A percentile compares a stretch with the other conserved stretches of the same genome.
Evolutionary conservation across 176 grass and related monocot genomes (phyloP).

Genomic region (Saccharum officinarum): DNA sequence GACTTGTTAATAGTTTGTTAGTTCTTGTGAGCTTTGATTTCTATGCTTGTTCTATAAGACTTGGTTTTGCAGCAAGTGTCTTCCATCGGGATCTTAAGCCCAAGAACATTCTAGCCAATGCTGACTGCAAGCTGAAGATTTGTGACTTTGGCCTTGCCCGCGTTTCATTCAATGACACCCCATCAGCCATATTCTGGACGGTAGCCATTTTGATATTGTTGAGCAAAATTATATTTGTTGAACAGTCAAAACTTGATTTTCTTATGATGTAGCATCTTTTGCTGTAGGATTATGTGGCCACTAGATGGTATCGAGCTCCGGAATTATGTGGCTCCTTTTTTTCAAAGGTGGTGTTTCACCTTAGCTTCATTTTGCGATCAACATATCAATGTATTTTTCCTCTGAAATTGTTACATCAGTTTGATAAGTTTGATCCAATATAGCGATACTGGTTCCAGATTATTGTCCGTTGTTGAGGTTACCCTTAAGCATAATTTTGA

Average conservation of each 20-base stretch:
- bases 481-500: neutral
- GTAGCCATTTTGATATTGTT: conserved; percentile 48
- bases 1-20: neutral
- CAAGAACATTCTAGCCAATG: conserved; percentile 95
- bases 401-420: conserved; percentile 6
- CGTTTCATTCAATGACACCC: conserved; percentile 85
- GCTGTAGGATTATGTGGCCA: conserved; percentile 85
- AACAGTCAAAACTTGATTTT: conserved; percentile 1
- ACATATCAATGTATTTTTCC: neutral
- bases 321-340: conserved; percentile 95
- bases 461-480: neutral
- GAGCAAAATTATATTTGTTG: neutral
- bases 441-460: neutral
- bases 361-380: conserved; percentile 19
- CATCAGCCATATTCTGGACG: conserved; percentile 96
- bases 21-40: neutral
- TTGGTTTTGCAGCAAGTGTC: conserved; percentile 67
- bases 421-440: neutral
- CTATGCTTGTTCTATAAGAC: conserved; percentile 6
- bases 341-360: conserved; percentile 65
- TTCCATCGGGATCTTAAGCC: conserved; percentile 96
- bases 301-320: conserved; percentile 93
- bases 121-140: conserved; percentile 87
- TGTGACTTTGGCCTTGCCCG: conserved; percentile 93
- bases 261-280: conserved; percentile 29